phyloP scores from a whole-genome alignment of 2,329 filamentous ascomycete species.

The Diaporthe sp. region DNA sequence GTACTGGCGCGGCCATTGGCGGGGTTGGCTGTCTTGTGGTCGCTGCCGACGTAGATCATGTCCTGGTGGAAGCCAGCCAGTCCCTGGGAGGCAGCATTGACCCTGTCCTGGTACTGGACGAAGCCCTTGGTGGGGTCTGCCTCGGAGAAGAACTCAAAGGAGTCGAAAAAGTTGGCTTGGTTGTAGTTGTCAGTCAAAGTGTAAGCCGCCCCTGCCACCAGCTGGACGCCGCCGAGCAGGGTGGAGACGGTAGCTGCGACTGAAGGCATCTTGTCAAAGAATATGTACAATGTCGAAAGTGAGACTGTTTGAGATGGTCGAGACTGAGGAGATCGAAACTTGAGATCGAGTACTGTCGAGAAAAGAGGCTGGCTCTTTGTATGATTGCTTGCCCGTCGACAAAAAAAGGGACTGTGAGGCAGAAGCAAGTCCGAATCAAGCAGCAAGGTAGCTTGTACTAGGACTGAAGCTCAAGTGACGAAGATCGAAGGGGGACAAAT shows the following conservation, averaged over 20 bases:
- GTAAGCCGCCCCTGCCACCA: conserved; percentile 56
- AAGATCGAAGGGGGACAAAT: neutral
- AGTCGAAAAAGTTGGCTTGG: conserved; percentile 67
- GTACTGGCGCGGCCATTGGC: conserved; percentile 76
- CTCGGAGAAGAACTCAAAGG: conserved; percentile 68
- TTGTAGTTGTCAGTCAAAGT: conserved; percentile 63
- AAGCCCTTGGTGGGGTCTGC: conserved; percentile 82
- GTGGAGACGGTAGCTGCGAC: conserved; percentile 45
- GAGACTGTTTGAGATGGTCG: neutral
- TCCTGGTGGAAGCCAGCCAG: conserved; percentile 70
- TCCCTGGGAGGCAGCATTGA: conserved; percentile 68
- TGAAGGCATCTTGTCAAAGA: conserved; percentile 38
- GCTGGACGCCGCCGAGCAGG: conserved; percentile 39
- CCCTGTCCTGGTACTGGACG: conserved; percentile 75
- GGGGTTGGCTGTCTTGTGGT: conserved; percentile 70
- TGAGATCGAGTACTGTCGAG: conserved; percentile 1
- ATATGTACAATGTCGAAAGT: conserved; percentile 8
- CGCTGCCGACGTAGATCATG: conserved; percentile 78
- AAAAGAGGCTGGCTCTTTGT: conserved; percentile 26
- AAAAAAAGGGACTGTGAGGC: neutral
- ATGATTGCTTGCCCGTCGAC: neutral
- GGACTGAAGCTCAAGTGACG: neutral
- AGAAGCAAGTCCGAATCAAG: conserved; percentile 9
- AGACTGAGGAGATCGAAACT: neutral
- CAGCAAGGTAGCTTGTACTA: neutral